Evolutionary conservation across 2,329 filamentous ascomycete species (phyloP), one percentile per base, ranked within the genome.

Genomic region (Talaromyces sp.): DNA sequence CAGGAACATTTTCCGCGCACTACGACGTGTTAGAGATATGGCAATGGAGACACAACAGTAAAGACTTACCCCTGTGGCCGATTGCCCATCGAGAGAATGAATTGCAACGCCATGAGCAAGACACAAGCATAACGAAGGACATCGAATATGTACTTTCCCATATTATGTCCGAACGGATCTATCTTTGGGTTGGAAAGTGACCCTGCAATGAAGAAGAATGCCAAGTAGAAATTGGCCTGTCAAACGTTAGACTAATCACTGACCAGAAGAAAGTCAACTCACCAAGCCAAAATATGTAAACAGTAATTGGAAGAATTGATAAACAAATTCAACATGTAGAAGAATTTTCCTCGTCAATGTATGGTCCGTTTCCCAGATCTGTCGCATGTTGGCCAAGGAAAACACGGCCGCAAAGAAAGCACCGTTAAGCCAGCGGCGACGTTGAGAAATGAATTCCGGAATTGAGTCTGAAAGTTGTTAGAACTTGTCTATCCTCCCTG

Each of bases 361-460:
- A 74, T 99, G 94, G 71, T 97, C 94, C 0, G 94, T 99, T 22
- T 77, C 76, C 89, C 93, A 96, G 68, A 99, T 87, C 75, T 99
- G 95, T 65, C 84, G 87, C 74, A 93, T 96, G 75, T 99, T 94
- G 41, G 97, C 89, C 2, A 97, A 84, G 1, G 93, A 97, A 79
- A 97, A 99, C 54, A 97, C 92, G 43, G 94, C 94, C 0, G 94
- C 95, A 72, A 99, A 99, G 79, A 99, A 99, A 64, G 94, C 94
- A 70, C 94, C 94, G 72, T 99, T 99, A 62, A 99, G 86, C 94
- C 94, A 99, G 74, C 94, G 85, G 70, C 94, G 86, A 69, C 94
- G 88, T 70, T 99, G 94, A 0, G 92, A 97, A 68, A 99, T 92
- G 69, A 99, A 99, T 67, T 99, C 94, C 1, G 95, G 92, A 1